A percentile compares a stretch with the other conserved stretches of the same genome.
Evolutionary conservation across 2,329 filamentous ascomycete genomes (phyloP).

Genomic region (Trichoderma citrinoviride): DNA sequence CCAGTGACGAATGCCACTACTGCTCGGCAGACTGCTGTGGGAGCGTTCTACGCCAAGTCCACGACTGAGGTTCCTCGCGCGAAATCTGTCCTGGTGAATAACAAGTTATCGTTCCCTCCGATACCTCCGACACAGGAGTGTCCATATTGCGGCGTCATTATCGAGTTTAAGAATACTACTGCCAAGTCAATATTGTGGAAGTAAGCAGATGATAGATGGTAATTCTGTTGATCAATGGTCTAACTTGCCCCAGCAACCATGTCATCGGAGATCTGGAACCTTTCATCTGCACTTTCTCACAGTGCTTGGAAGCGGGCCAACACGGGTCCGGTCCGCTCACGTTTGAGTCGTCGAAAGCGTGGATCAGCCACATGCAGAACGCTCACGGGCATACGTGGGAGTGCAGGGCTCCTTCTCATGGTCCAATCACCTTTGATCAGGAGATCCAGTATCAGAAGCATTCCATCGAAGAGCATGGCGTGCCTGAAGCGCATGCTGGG

Average conservation of each 20-base stretch:
- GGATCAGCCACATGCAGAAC: slow-evolving; percentile 11
- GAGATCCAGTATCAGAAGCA: slow-evolving; percentile 9
- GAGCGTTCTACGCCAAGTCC: not conserved
- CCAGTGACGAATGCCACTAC: slow-evolving; percentile 4
- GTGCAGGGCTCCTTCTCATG: not conserved
- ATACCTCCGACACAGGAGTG: not conserved
- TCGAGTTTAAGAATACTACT: not conserved
- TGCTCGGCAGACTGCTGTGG: not conserved
- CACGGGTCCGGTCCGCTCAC: not conserved
- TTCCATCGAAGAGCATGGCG: slow-evolving; percentile 1
- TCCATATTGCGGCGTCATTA: slow-evolving; percentile 4
- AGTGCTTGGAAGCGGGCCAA: not conserved
- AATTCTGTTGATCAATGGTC: not conserved
- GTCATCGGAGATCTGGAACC: slow-evolving; percentile 5
- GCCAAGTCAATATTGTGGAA: not conserved
- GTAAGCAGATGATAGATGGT: not conserved
- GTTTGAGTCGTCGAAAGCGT: slow-evolving; percentile 6
- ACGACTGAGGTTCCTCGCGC: slow-evolving; percentile 3
- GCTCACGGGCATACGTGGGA: slow-evolving; percentile 5
- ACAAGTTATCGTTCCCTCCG: not conserved
- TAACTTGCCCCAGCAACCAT: not conserved
- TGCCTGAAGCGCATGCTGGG: not conserved
- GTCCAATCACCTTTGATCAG: not conserved
- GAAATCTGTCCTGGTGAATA: not conserved
- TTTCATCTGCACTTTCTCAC: not conserved